Evolutionary conservation across 2,329 filamentous ascomycete species (phyloP).

Genomic region (Juglanconis juglandina): DNA sequence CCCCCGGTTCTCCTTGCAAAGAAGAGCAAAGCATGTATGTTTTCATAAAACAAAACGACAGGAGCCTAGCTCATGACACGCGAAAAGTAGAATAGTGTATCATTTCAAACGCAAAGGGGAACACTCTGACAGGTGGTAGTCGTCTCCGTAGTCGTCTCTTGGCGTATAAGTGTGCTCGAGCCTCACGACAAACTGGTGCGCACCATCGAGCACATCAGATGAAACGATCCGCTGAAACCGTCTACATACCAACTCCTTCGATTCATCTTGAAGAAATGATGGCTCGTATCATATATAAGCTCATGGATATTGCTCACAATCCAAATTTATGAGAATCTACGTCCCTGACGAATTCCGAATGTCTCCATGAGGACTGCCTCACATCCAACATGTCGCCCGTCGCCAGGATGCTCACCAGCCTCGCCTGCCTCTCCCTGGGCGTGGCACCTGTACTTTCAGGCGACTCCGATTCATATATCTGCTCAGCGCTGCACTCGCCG

Average conservation of each 20-base stretch:
- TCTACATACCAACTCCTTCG: background rate
- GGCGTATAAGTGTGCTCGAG: background rate
- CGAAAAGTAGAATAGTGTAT: no score
- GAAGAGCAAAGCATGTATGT: no score
- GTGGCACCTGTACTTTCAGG: background rate
- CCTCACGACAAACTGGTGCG: background rate
- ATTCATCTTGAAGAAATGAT: no score
- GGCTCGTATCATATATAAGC: no score
- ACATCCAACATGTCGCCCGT: background rate
- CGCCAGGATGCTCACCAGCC: background rate
- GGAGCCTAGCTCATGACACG: no score
- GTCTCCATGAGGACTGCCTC: background rate
- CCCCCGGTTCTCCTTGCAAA: no score
- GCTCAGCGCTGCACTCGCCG: background rate
- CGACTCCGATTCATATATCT: background rate
- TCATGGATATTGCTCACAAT: background rate
- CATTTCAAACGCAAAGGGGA: no score
- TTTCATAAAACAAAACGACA: no score
- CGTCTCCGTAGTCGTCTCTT: background rate
- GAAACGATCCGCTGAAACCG: conserved; percentile 14
- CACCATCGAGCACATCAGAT: conserved; percentile 7
- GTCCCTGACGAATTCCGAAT: background rate
- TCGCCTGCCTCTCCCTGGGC: background rate
- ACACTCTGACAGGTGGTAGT: background rate
- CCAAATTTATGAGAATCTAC: background rate